A percentile compares a stretch with the other conserved stretches of the same genome.
Evolutionary conservation across 305 asterid genomes (phyloP).

Genomic region (Withania somnifera): DNA sequence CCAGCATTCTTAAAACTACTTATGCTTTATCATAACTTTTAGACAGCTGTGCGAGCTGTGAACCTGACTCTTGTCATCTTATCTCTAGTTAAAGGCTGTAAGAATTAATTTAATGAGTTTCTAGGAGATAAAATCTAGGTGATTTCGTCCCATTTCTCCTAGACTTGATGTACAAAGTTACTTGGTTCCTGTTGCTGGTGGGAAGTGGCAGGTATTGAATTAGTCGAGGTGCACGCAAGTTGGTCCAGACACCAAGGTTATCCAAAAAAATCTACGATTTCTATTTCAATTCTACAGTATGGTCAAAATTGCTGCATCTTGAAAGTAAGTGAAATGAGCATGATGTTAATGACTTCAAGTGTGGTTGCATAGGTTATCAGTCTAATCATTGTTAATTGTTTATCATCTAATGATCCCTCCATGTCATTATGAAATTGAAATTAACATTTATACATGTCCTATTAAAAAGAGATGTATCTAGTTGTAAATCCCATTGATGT

Average conservation of each 20-base stretch:
- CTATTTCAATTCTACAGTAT: background rate
- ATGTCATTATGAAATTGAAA: background rate
- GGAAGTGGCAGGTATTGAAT: too few relatives aligned
- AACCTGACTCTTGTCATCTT: background rate
- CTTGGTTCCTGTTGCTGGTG: too few relatives aligned
- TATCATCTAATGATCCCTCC: background rate
- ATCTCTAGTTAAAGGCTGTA: background rate
- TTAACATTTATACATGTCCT: background rate
- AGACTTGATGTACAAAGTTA: too few relatives aligned
- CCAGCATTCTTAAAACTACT: background rate
- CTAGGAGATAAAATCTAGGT: background rate
- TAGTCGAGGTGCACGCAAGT: too few relatives aligned
- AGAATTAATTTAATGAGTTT: background rate
- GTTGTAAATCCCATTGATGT: background rate
- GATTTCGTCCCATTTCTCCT: background rate
- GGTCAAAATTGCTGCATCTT: background rate
- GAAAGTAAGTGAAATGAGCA: background rate
- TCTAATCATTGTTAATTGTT: background rate
- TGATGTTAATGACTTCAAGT: background rate
- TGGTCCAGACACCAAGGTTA: too few relatives aligned
- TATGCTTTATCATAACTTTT: background rate
- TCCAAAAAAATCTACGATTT: too few relatives aligned
- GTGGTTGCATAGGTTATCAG: background rate
- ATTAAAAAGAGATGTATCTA: background rate
- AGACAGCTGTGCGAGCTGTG: background rate